Evolutionary conservation across 768 basidiomycete genomes (phyloP), one percentile per base, ranked within the genome.

Genomic region (Leccinum boreale): DNA sequence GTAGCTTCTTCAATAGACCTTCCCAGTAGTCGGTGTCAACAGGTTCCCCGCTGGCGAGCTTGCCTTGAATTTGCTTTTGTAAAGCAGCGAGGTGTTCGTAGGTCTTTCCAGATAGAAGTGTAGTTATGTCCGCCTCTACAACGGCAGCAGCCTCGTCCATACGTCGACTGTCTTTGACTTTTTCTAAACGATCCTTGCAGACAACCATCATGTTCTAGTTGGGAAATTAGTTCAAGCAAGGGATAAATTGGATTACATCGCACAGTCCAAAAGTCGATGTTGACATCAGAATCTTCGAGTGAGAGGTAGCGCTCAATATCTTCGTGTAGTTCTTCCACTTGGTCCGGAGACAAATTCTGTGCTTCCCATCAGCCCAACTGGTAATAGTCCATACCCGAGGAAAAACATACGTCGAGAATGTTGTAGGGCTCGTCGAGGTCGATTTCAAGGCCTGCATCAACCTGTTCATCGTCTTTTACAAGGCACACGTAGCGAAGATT

Each of bases 1-100:
- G 78, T 33, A 99, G 73, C 71, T 91, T 97, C 73, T 94, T 91
- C 56, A 98, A 73, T 8, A 99, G 75, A 49, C 85, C 81, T 74
- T 98, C 97, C 97, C 97, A 99, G 69, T 98, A 99, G 72, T 99
- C 97, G 11, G 86, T 90, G 73, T 99, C 97, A 35, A 99, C 83
- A 2, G 94, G 94, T 73, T 98, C 95, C 33, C 94, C 92, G 61
- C 93, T 92, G 0, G 84, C 78, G 3, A 98, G 82, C 73, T 98
- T 98, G 52, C 81, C 81, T 67, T 94, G 93, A 11, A 98, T 87
- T 67, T 87, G 87, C 56, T 83, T 81, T 73, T 99, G 97, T 49
- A 99, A 78, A 29, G 81, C 81, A 24, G 82, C 80, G 44, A 99
- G 82, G 62, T 97, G 88, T 4, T 94, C 87, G 58, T 92, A 89